Evolutionary conservation across 2,329 filamentous ascomycete genomes (phyloP), one percentile per base, ranked within the genome.

Genomic region (Alternaria alternata): DNA sequence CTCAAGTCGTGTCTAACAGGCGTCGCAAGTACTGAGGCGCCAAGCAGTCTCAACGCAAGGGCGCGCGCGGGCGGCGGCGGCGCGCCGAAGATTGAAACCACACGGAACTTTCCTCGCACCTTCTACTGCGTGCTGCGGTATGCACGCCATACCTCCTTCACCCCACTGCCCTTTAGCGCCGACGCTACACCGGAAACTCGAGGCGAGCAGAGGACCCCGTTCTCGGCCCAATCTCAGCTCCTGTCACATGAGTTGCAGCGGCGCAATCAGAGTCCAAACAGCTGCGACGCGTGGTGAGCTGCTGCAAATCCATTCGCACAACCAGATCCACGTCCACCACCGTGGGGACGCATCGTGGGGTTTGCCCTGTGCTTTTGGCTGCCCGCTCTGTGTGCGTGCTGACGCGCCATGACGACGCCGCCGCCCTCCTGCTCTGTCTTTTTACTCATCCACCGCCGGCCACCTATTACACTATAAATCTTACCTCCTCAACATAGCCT

Each of bases 261-360:
- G 54, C 49, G 46, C 34, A 42, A 38, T 46, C 44, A 18, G 36
- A 52, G 46, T 47, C 57, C 39, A 56, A 36, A 59, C 46, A 51
- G 24, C 28, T 32, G 49, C 44, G 54, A 42, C 51, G 59, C 65
- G 66, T 68, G 64, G 43, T 57, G 56, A 51, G 47, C 46, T 59
- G 42, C 51, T 61, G 62, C 59, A 54, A 53, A 63, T 65, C 56
- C 54, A 68, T 68, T 68, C 65, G 65, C 65, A 61, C 65, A 57
- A 52, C 39, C 54, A 51, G 41, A 38, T 51, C 48, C 61, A 57
- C 57, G 58, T 57, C 26, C 49, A 24, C 28, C 59, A 48, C 51
- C 63, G 61, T 64, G 63, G 59, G 65, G 59, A 62, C 22, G 26
- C 57, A 57, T 63, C 59, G 64, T 68, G 64, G 66, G 62, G 54